phyloP scores from a whole-genome alignment of 1,139 yeast genomes.

The Magnusiomyces fungicola region DNA sequence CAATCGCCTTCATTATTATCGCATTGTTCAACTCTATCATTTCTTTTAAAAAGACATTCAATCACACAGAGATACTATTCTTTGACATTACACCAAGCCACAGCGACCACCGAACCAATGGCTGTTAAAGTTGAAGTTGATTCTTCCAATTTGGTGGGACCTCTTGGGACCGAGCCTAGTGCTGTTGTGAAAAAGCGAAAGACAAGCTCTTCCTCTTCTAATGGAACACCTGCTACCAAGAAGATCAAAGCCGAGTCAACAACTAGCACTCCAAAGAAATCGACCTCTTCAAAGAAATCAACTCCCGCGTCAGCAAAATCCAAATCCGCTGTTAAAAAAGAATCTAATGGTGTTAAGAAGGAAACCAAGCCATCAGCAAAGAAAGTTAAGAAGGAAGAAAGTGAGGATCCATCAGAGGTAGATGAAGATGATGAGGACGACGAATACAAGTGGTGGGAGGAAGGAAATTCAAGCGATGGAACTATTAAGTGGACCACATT shows the following conservation, averaged over 20 bases:
- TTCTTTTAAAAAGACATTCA: too few relatives aligned
- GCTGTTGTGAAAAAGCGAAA: conserved; percentile 14
- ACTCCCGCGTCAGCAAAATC: conserved; percentile 1
- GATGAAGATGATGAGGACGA: conserved; percentile 54
- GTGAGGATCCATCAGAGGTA: conserved; percentile 21
- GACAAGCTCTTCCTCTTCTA: not conserved
- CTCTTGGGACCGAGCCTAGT: not conserved
- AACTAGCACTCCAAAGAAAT: conserved; percentile 6
- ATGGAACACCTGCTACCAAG: conserved; percentile 4
- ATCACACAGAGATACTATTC: too few relatives aligned
- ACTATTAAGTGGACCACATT: conserved; percentile 79
- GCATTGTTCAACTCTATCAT: not conserved
- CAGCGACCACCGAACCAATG: not conserved
- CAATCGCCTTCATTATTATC: not conserved
- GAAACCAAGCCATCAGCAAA: conserved; percentile 10
- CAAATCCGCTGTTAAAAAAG: conserved; percentile 10
- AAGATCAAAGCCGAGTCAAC: conserved; percentile 10
- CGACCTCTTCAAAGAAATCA: conserved; percentile 5
- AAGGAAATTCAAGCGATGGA: conserved; percentile 55
- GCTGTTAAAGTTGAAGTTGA: not conserved
- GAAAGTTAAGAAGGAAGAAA: conserved; percentile 12
- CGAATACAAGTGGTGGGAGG: conserved; percentile 82
- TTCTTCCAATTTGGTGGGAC: not conserved
- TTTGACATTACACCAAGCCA: not conserved
- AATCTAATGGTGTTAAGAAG: conserved; percentile 9